These are phyloP conservation scores for Ceratobasidium sp. DNA, from an alignment of 1,284 basidiomycete genomes.

Conservation along the genomic window DNA sequence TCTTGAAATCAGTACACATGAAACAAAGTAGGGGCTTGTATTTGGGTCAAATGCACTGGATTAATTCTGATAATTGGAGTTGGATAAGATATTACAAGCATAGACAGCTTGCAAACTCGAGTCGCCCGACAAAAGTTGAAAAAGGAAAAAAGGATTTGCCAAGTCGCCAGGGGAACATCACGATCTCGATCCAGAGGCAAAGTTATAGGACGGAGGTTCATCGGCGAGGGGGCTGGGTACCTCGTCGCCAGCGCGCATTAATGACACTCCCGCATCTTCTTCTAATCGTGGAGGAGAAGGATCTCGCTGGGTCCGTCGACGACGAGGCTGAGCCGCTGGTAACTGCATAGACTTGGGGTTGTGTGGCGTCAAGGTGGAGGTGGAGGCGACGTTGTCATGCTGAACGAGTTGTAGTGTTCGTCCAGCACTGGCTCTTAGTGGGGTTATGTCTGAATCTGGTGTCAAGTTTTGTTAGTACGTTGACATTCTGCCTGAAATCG, in stretches of 20 bases:
- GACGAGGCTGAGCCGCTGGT: neutral
- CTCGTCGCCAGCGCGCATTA: slow-evolving; percentile 36
- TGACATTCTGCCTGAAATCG: neutral
- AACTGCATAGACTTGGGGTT: neutral
- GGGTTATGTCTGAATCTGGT: neutral
- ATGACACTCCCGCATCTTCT: slow-evolving; percentile 37
- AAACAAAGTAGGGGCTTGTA: neutral
- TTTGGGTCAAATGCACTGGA: neutral
- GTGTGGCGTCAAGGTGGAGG: neutral
- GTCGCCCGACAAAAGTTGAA: no score
- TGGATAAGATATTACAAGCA: no score
- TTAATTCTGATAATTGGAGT: neutral
- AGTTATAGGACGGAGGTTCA: slow-evolving; percentile 24
- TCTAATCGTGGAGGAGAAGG: slow-evolving; percentile 35
- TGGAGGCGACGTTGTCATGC: neutral
- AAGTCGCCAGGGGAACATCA: neutral
- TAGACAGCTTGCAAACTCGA: no score
- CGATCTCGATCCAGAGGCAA: neutral
- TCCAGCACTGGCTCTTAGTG: neutral
- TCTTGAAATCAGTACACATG: neutral
- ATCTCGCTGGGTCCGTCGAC: slow-evolving; percentile 17
- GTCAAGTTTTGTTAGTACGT: neutral
- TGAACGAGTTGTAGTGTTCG: slow-evolving; percentile 19
- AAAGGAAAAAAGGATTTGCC: neutral
- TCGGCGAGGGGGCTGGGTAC: neutral